phyloP scores from a whole-genome alignment of 2,329 filamentous ascomycete species.

The Zasmidium citrigriseum region DNA sequence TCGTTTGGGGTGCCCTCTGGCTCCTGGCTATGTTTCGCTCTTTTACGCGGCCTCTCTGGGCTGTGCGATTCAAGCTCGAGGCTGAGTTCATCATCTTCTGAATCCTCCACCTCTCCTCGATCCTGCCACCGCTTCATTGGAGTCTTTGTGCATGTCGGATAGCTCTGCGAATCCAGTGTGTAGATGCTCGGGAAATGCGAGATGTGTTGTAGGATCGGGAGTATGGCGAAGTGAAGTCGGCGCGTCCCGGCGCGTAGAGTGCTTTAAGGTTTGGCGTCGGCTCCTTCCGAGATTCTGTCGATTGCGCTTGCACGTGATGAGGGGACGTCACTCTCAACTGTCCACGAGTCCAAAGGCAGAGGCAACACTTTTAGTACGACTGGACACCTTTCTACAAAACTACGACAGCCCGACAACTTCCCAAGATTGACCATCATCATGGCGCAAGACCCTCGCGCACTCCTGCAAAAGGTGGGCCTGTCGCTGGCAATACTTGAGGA shows the following conservation, averaged over 20 bases:
- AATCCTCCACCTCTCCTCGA: slow-evolving; percentile 53
- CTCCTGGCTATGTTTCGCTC: slow-evolving; percentile 15
- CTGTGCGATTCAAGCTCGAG: slow-evolving; percentile 23
- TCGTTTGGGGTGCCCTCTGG: not conserved
- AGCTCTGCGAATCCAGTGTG: not conserved
- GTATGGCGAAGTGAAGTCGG: not conserved
- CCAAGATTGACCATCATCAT: slow-evolving; percentile 44
- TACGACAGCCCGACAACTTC: not conserved
- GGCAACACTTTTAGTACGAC: not conserved
- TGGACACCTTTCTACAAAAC: not conserved
- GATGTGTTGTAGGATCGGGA: not conserved
- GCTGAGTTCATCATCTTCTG: slow-evolving; percentile 50
- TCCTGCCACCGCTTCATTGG: slow-evolving; percentile 53
- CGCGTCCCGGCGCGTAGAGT: slow-evolving; percentile 6
- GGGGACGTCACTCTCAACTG: not conserved
- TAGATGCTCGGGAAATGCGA: not conserved
- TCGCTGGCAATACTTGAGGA: not conserved
- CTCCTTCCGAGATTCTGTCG: not conserved
- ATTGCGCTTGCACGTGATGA: not conserved
- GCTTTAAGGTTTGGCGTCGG: not conserved
- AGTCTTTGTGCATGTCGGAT: slow-evolving; percentile 19
- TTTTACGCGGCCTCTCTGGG: slow-evolving; percentile 24
- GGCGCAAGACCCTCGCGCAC: slow-evolving; percentile 74
- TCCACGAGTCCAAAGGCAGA: not conserved
- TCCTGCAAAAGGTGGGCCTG: slow-evolving; percentile 70